Base-by-base conservation (phyloP, 2,329 filamentous ascomycete genomes). In the Pseudofabraea citricarpa region DNA sequence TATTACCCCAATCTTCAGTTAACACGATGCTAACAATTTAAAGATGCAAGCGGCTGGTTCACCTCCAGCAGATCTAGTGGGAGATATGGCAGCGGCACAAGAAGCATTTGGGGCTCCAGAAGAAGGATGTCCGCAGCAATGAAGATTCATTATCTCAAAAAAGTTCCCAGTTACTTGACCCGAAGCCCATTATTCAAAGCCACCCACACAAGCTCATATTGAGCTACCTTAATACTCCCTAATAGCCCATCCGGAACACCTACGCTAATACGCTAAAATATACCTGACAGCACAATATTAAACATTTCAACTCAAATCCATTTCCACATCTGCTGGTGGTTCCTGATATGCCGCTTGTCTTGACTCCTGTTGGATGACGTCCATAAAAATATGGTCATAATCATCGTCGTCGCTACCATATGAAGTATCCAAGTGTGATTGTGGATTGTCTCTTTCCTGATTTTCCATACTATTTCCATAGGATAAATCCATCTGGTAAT, bases 41-140 rank as follows among this genome's bases (percentile, higher is more conserved):
- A 59, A 96, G 91, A 98, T 98, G 93, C 93, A 98, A 90, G 84
- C 84, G 40, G 85, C 86, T 48, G 93, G 93, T 8, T 90, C 87
- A 16, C 93, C 93, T 35, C 93, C 93, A 1, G 76, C 87, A 27
- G 93, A 97, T 64, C 71, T 98, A 15, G 86, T 98, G 13, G 91
- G 90, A 44, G 89, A 95, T 61, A 85, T 95, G 79, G 82, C 83
- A 43, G 85, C 86, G 39, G 85, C 87, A 15, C 87, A 91, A 59
- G 87, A 91, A 52, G 77, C 75, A 6, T 71, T 84, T 45, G 76
- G 72, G 32, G 72, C 68, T 24, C 71, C 77, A 20, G 80, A 83
- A 52, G 80, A 83, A 54, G 71, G 75, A 20, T 84, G 80, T 55
- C 75, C 78, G 48, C 74, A 74, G 44, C 80, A 83, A 67, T 84